Conservation (phyloP, 495 filamentous ascomycete species). For the Daldinia loculata region DNA sequence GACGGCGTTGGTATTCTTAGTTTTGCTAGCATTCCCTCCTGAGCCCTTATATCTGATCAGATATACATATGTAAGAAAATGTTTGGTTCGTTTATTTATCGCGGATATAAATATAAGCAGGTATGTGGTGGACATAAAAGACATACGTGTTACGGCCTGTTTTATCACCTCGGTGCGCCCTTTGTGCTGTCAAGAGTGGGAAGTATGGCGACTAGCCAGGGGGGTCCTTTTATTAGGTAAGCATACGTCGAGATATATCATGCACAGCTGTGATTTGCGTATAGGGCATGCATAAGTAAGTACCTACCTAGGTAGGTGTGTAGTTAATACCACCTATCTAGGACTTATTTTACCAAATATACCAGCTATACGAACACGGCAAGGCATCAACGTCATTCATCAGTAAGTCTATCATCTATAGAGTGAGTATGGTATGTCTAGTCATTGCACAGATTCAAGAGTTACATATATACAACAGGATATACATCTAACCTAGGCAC, state of each 20-base stretch:
- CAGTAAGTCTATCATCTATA: neutral
- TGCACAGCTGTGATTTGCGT: neutral
- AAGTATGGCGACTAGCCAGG: neutral
- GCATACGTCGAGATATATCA: neutral
- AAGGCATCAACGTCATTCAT: neutral
- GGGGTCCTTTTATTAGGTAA: neutral
- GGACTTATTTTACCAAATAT: neutral
- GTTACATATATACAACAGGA: constrained; percentile 14
- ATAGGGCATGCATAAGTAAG: neutral
- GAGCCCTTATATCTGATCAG: no score
- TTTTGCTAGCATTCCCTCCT: no score
- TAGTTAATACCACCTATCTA: no score
- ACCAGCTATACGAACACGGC: no score
- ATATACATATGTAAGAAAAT: no score
- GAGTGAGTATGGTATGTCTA: neutral
- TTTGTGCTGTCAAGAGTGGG: neutral
- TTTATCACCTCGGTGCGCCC: neutral
- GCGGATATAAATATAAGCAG: no score
- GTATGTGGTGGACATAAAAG: no score
- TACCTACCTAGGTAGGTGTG: no score
- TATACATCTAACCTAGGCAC: neutral
- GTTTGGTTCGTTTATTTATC: no score
- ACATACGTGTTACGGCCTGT: no score
- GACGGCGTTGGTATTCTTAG: no score
- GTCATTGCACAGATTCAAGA: constrained; percentile 8